phyloP scores from a whole-genome alignment of 1,284 basidiomycete genomes.

The Hymenochaete sp. region DNA sequence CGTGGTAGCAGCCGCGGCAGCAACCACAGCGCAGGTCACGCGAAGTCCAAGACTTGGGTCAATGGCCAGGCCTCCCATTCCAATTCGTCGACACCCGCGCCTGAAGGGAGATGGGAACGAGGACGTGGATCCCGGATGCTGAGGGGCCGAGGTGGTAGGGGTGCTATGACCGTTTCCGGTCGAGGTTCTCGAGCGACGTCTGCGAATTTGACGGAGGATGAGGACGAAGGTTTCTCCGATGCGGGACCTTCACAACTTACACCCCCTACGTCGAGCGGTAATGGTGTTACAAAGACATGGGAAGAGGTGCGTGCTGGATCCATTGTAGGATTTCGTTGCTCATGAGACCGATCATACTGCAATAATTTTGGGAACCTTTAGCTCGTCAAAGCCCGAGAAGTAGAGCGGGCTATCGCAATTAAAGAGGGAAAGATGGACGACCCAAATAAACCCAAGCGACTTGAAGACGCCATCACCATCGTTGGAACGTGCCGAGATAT shows the following conservation, averaged over 20 bases:
- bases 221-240: constrained; percentile 20
- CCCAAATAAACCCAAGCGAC: constrained; percentile 64
- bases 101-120: constrained; percentile 48
- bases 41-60: constrained; percentile 49
- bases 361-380: constrained; percentile 26
- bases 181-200: constrained; percentile 21
- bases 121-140: constrained; percentile 29
- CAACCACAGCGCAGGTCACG: constrained; percentile 16
- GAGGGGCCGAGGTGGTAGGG: constrained; percentile 27
- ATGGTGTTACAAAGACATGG: constrained; percentile 57
- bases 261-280: constrained; percentile 37
- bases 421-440: constrained; percentile 82
- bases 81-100: constrained; percentile 27
- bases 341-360: not conserved
- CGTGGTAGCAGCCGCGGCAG: constrained; percentile 6
- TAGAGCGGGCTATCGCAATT: constrained; percentile 72
- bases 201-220: constrained; percentile 26
- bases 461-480: constrained; percentile 85
- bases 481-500: constrained; percentile 88
- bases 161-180: constrained; percentile 21
- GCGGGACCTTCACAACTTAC: constrained; percentile 15
- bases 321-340: not conserved
- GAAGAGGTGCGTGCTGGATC: constrained; percentile 45
- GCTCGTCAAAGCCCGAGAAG: constrained; percentile 66
- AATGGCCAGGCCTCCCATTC: constrained; percentile 30